Evolutionary conservation across 2,329 filamentous ascomycete genomes (phyloP), one percentile per base, ranked within the genome.

Genomic region (Scedosporium boydii): DNA sequence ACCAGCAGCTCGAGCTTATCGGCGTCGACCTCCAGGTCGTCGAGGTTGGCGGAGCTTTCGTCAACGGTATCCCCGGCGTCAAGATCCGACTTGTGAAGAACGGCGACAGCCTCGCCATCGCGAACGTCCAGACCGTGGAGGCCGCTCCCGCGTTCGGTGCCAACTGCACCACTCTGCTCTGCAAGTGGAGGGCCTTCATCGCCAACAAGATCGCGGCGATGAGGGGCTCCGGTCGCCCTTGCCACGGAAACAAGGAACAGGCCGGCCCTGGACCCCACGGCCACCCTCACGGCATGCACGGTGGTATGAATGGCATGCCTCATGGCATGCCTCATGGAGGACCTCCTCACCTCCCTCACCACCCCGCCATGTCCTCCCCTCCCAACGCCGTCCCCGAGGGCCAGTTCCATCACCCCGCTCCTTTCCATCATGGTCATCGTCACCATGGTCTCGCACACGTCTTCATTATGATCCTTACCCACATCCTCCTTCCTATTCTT

Each of bases 401-500:
- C 51, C 51, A 55, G 23, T 55, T 55, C 51, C 64, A 16, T 26
- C 61, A 51, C 16, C 27, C 23, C 18, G 27, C 7, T n/a, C 42
- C 42, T 7, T 34, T 23, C 34, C 59, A 55, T 26, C 18, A 29
- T 21, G 41, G 26, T 14, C 59, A 65, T 55, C 64, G 65, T 56
- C 57, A 58, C 23, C 56, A 55, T 58, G 60, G 61, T 34, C 21
- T 42, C n/a, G 60, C 61, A 57, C 62, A 61, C 26, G 73, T 85
- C 27, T 66, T 85, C 57, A 78, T 79, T 69, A 82, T 82, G 67
- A 78, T 88, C 59, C 78, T 82, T 65, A 77, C 84, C 44, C 84
- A 87, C 65, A 80, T 91, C 55, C 72, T 91, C 58, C 77, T 91
- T 46, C 88, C 89, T 1, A 78, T 90, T 61, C 75, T 88, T 60